Percentiles rank a stretch among this genome's conserved stretches.
Evolutionary conservation across 2,329 filamentous ascomycete species (phyloP).

Genomic region (Dothidotthia symphoricarpi): DNA sequence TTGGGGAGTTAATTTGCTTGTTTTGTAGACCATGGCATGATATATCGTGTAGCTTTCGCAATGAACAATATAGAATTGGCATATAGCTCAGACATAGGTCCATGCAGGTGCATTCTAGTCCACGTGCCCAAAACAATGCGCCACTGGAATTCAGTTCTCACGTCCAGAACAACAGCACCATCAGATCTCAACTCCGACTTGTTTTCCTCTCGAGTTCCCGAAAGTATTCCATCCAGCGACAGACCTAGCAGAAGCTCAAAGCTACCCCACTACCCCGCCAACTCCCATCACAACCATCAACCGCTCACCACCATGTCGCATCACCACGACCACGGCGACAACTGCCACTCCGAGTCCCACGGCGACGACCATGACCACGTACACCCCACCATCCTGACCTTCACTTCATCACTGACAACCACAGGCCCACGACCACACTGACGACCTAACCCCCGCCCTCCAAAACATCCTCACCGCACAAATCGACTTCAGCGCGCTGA

Average conservation of each 20-base stretch:
- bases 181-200: no score
- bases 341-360: slow-evolving; percentile 43
- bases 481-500: slow-evolving; percentile 83
- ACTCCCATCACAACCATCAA: slow-evolving; percentile 12
- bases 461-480: slow-evolving; percentile 90
- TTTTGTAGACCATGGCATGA: not conserved
- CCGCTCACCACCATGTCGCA: slow-evolving; percentile 26
- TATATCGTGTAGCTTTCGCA: no score
- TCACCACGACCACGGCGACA: slow-evolving; percentile 72
- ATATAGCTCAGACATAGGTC: no score
- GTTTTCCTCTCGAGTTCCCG: no score
- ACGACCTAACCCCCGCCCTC: slow-evolving; percentile 88
- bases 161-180: no score
- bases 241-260: slow-evolving; percentile 9
- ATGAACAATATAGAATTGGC: no score
- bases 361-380: slow-evolving; percentile 35
- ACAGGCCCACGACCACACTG: slow-evolving; percentile 76
- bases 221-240: no score
- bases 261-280: slow-evolving; percentile 36
- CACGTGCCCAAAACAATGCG: no score
- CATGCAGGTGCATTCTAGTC: no score
- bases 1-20: slow-evolving; percentile 19
- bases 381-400: no score
- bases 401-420: slow-evolving; percentile 45
- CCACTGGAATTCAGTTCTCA: no score